A percentile compares a stretch with the other conserved stretches of the same genome.
Evolutionary conservation across 1,284 basidiomycete genomes (phyloP).

Genomic region (Fomitopsis schrenkii): DNA sequence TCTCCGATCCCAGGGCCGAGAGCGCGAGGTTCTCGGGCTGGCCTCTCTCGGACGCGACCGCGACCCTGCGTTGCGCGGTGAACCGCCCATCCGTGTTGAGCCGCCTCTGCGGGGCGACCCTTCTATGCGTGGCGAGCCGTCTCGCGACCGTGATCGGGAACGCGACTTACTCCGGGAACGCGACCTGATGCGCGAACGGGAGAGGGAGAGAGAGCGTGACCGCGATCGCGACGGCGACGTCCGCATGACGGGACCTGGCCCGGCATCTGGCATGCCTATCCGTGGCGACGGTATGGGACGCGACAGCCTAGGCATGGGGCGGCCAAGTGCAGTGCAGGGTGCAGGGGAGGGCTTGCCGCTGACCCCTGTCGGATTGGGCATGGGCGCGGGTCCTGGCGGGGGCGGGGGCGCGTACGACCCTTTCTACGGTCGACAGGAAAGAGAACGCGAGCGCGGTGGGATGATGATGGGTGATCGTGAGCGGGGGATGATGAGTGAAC

Average conservation of each 20-base stretch:
- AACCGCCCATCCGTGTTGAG: background rate
- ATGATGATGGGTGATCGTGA: slow-evolving; percentile 17
- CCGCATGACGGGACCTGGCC: slow-evolving; percentile 14
- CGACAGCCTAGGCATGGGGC: slow-evolving; percentile 23
- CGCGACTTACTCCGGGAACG: slow-evolving; percentile 22
- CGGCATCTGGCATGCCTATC: slow-evolving; percentile 5
- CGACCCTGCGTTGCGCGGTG: slow-evolving; percentile 5
- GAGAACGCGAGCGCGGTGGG: slow-evolving; percentile 26
- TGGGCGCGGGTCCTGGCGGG: slow-evolving; percentile 25
- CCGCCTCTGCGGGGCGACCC: slow-evolving; percentile 3
- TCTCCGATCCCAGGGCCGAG: slow-evolving; percentile 30
- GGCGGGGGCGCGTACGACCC: slow-evolving; percentile 20
- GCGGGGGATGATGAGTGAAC: slow-evolving; percentile 26
- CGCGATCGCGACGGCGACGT: slow-evolving; percentile 26
- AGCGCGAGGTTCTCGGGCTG: slow-evolving; percentile 34
- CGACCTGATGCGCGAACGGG: slow-evolving; percentile 16
- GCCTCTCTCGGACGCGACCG: slow-evolving; percentile 30
- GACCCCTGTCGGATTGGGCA: slow-evolving; percentile 25
- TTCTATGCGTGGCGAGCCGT: background rate
- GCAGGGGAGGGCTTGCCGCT: slow-evolving; percentile 16
- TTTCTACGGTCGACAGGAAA: slow-evolving; percentile 27
- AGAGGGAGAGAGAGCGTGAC: slow-evolving; percentile 30
- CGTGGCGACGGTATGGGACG: slow-evolving; percentile 22
- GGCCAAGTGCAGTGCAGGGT: slow-evolving; percentile 14
- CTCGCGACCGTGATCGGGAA: slow-evolving; percentile 9